Percentiles rank a stretch among this genome's conserved stretches.
Evolutionary conservation across 768 basidiomycete species (phyloP).

Genomic region (Suillus cothurnatus): DNA sequence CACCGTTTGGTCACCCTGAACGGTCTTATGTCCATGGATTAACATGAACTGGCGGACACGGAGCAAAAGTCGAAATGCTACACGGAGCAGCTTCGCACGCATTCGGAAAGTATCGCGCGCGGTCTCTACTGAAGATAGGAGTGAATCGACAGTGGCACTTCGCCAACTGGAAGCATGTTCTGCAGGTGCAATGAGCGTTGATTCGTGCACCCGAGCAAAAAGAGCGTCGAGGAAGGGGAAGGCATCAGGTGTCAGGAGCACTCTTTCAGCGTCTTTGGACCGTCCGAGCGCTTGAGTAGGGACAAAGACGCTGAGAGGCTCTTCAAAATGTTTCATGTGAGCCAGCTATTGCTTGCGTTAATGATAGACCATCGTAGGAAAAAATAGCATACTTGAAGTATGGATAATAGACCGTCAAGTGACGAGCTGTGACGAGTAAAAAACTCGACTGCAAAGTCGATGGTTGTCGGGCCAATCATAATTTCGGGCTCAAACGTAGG

Average conservation of each 20-base stretch:
- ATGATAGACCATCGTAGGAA: background rate
- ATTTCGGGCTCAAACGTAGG: constrained; percentile 59
- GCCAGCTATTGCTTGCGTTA: constrained; percentile 45
- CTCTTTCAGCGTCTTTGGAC: constrained; percentile 3
- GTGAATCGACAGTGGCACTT: constrained; percentile 26
- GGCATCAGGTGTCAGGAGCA: constrained; percentile 24
- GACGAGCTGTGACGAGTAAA: constrained; percentile 58
- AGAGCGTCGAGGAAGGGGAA: constrained; percentile 41
- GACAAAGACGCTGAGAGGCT: constrained; percentile 49
- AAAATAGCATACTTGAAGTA: constrained; percentile 56
- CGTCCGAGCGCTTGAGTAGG: constrained; percentile 12
- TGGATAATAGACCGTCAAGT: constrained; percentile 55
- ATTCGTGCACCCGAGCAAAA: constrained; percentile 36
- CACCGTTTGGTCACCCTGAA: constrained; percentile 29
- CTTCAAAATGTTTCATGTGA: constrained; percentile 71
- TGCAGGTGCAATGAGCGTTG: constrained; percentile 15
- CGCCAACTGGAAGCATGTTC: constrained; percentile 28
- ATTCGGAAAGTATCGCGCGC: constrained; percentile 41
- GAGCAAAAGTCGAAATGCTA: constrained; percentile 51
- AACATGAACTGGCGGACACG: constrained; percentile 47
- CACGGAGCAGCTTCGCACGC: constrained; percentile 37
- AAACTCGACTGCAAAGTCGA: constrained; percentile 61
- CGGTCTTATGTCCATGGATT: constrained; percentile 43
- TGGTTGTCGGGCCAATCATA: constrained; percentile 56
- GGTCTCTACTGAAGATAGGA: constrained; percentile 38